phyloP scores from a whole-genome alignment of 495 filamentous ascomycete species.

The Neurospora cerealis region DNA sequence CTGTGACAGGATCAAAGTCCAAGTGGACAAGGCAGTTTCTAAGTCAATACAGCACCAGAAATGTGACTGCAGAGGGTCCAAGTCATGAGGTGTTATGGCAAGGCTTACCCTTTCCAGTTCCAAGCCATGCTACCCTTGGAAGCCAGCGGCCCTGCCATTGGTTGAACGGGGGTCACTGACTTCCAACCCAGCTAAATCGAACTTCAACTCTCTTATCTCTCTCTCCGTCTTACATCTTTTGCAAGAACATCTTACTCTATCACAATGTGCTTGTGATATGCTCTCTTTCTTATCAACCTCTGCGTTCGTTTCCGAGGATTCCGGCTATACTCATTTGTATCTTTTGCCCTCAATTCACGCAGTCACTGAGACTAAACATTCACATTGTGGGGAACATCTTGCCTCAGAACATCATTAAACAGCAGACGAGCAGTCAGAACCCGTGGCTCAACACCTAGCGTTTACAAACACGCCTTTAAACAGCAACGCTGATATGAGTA shows the following conservation, averaged over 20 bases:
- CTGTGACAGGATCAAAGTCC: not conserved
- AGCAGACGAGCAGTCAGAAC: not conserved
- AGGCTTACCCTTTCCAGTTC: not conserved
- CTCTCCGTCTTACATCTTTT: not conserved
- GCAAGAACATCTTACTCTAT: not conserved
- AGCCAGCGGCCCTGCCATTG: constrained; percentile 6
- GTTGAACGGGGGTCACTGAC: not conserved
- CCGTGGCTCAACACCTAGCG: not conserved
- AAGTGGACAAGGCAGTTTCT: not conserved
- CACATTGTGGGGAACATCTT: not conserved
- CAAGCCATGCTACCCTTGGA: not conserved
- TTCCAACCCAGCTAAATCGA: constrained; percentile 1
- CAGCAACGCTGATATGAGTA: not conserved
- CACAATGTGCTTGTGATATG: not conserved
- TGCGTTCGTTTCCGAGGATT: not conserved
- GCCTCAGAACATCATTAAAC: not conserved
- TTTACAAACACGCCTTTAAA: not conserved
- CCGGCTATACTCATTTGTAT: not conserved
- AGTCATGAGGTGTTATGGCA: not conserved
- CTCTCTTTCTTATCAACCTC: not conserved
- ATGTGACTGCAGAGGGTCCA: not conserved
- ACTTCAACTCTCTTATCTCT: not conserved
- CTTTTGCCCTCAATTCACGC: not conserved
- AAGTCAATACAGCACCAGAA: not conserved
- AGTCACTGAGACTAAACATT: not conserved